Evolutionary conservation across 2,329 filamentous ascomycete genomes (phyloP).

Genomic region (Colletotrichum truncatum): DNA sequence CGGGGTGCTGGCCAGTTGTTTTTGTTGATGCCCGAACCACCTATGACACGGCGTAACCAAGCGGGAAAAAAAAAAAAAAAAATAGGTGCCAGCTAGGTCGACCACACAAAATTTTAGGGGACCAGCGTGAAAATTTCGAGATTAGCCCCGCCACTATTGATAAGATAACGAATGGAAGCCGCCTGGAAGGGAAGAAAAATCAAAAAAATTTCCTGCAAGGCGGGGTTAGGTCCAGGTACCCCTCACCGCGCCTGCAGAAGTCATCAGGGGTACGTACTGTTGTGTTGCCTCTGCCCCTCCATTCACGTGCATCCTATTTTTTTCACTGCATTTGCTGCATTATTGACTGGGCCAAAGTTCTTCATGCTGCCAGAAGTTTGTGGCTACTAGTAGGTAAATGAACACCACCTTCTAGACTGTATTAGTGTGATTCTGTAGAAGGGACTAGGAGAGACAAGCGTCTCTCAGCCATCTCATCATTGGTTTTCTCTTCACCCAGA

Average conservation of each 20-base stretch:
- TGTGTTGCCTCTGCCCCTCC: conserved; percentile 15
- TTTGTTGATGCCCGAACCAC: conserved; percentile 28
- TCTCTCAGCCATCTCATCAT: background rate
- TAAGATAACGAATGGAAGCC: conserved; percentile 28
- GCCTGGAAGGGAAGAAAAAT: background rate
- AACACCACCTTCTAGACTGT: too few relatives aligned
- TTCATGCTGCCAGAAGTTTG: background rate
- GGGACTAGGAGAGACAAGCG: too few relatives aligned
- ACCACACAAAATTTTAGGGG: conserved; percentile 28
- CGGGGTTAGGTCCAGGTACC: conserved; percentile 27
- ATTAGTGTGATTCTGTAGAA: too few relatives aligned
- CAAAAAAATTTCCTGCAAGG: conserved; percentile 27
- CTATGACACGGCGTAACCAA: conserved; percentile 8
- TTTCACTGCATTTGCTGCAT: background rate
- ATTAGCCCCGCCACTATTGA: conserved; percentile 25
- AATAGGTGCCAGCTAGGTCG: background rate
- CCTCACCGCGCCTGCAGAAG: conserved; percentile 4
- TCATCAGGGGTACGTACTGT: conserved; percentile 1
- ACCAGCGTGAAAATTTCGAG: conserved; percentile 32
- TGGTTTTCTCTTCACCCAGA: background rate
- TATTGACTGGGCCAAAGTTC: background rate
- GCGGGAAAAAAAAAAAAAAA: background rate
- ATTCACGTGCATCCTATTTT: conserved; percentile 19
- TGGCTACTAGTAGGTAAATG: background rate
- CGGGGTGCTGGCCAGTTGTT: conserved; percentile 18